Evolutionary conservation across 1,284 basidiomycete species (phyloP).

Genomic region (Papiliotrema terrestris): DNA sequence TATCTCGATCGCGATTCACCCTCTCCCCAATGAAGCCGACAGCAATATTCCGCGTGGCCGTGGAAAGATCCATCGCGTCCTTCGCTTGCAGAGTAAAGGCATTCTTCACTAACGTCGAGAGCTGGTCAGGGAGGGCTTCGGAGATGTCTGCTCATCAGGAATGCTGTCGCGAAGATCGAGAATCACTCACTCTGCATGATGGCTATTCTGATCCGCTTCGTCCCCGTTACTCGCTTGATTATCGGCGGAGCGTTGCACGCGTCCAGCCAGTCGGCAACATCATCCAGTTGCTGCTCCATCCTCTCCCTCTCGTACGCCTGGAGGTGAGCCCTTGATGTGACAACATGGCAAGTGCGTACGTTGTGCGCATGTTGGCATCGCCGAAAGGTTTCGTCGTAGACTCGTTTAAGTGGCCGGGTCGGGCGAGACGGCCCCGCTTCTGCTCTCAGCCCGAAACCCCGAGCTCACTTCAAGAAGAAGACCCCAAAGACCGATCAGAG

Average conservation of each 20-base stretch:
- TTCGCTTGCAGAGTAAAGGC: conserved; percentile 20
- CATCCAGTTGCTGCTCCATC: conserved; percentile 31
- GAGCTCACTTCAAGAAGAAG: too few species aligned
- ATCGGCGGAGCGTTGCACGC: conserved; percentile 13
- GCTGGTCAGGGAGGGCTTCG: conserved; percentile 19
- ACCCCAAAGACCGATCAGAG: too few species aligned
- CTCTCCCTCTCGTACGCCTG: conserved; percentile 25
- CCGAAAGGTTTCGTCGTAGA: conserved; percentile 22
- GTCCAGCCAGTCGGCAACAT: conserved; percentile 36
- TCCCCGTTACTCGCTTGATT: conserved; percentile 14
- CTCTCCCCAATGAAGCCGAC: conserved; percentile 31
- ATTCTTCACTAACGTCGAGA: conserved; percentile 9
- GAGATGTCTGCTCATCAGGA: not conserved
- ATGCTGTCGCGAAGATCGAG: not conserved
- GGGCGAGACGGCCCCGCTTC: conserved; percentile 18
- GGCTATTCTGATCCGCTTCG: conserved; percentile 29
- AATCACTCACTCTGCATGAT: conserved; percentile 34
- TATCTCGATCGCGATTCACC: conserved; percentile 12
- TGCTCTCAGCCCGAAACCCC: not conserved
- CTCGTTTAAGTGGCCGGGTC: conserved; percentile 13
- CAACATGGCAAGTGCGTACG: too few species aligned
- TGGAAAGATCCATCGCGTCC: conserved; percentile 27
- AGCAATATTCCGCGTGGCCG: conserved; percentile 23
- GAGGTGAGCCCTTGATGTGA: not conserved
- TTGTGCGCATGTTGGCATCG: conserved; percentile 18